phyloP scores from a whole-genome alignment of 2,329 filamentous ascomycete genomes.

The Nemania sp. region DNA sequence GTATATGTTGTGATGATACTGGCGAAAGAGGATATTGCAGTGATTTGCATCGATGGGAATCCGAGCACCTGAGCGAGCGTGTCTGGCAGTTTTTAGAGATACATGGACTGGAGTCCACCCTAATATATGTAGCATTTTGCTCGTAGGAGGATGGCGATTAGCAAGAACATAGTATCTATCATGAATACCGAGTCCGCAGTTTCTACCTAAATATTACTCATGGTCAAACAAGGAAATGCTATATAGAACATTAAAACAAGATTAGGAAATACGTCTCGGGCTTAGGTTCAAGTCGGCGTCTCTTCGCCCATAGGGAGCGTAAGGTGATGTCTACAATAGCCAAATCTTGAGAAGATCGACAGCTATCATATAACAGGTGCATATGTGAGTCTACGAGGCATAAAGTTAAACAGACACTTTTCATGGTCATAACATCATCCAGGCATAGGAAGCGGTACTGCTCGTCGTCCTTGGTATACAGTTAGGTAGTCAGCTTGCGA shows the following conservation, averaged over 20 bases:
- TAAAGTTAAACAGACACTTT: neutral
- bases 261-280: neutral
- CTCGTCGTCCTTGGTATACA: neutral
- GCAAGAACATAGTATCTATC: neutral
- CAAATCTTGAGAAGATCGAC: neutral
- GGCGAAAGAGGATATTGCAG: neutral
- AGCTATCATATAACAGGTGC: neutral
- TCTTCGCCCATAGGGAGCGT: neutral
- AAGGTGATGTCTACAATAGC: neutral
- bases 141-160: neutral
- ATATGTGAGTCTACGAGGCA: neutral
- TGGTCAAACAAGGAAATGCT: neutral
- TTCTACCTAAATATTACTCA: neutral
- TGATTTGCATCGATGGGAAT: neutral
- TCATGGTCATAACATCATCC: neutral
- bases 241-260: neutral
- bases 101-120: neutral
- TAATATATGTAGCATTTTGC: neutral
- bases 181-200: neutral
- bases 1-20: conserved; percentile 31
- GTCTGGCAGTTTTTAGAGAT: neutral
- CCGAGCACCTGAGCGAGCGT: neutral
- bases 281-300: neutral
- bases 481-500: neutral
- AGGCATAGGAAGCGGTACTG: neutral